Conservation (phyloP, 306 rosid genomes). For the Gastrolobium bilobum region DNA sequence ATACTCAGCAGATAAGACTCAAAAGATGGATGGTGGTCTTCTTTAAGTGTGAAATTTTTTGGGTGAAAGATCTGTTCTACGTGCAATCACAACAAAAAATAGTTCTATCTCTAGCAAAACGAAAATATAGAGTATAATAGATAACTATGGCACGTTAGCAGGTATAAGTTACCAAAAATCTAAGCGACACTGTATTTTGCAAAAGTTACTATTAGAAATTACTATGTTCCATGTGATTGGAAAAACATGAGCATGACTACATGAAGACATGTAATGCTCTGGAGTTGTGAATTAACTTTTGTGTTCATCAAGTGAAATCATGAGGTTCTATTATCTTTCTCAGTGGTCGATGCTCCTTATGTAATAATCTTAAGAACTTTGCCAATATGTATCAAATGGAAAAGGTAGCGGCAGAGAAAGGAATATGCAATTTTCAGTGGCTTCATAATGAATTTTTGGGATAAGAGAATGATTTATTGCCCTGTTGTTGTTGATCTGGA, state of each 20-base stretch:
- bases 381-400: slow-evolving; percentile 17
- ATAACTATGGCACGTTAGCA: background rate
- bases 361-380: slow-evolving; percentile 18
- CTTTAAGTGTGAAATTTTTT: background rate
- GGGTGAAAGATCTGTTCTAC: background rate
- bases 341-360: background rate
- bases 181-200: background rate
- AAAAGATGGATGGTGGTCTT: background rate
- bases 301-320: slow-evolving; percentile 4
- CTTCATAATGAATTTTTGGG: slow-evolving; percentile 3
- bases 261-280: background rate
- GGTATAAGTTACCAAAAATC: background rate
- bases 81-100: background rate
- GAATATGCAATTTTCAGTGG: slow-evolving; percentile 5
- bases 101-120: background rate
- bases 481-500: slow-evolving; percentile 16
- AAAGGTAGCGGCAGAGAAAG: slow-evolving; percentile 20
- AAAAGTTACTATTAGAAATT: background rate
- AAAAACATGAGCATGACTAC: slow-evolving; percentile 26
- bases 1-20: background rate
- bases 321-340: slow-evolving; percentile 27
- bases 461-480: slow-evolving; percentile 8
- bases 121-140: background rate
- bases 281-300: background rate
- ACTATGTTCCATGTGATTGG: background rate